Conservation (phyloP, 228 moss, liverwort and hornwort species). For the Sphagnum fallax region DNA sequence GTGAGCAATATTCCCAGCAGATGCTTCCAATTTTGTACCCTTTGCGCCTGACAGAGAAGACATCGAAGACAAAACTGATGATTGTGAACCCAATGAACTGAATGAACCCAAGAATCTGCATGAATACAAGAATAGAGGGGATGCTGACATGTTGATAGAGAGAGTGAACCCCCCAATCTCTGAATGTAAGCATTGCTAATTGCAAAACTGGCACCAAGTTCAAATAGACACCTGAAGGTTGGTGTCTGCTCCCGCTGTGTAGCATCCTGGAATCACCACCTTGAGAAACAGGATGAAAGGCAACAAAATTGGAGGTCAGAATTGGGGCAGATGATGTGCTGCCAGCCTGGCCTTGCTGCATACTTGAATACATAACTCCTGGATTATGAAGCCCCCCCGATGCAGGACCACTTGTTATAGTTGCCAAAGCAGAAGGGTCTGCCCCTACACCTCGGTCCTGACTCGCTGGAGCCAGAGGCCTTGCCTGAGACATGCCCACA, state of each 20-base stretch:
- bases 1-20: constrained; percentile 24
- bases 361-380: constrained; percentile 29
- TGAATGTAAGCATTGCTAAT: too few species aligned
- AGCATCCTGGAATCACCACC: constrained; percentile 30
- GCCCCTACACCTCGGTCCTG: constrained; percentile 33
- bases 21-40: constrained; percentile 31
- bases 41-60: constrained; percentile 22
- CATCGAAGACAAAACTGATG: constrained; percentile 22
- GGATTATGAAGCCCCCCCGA: constrained; percentile 32
- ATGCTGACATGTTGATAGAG: too few species aligned
- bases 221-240: constrained; percentile 6
- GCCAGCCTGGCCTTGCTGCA: constrained; percentile 33
- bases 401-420: constrained; percentile 38
- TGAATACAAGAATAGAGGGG: too few species aligned
- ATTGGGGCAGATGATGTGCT: constrained; percentile 32
- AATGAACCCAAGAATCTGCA: too few species aligned
- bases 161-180: too few species aligned
- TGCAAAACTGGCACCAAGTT: too few species aligned
- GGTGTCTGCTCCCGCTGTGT: constrained; percentile 22
- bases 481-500: constrained; percentile 30
- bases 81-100: constrained; percentile 8
- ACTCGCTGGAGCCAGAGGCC: constrained; percentile 26
- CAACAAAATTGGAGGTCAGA: constrained; percentile 35
- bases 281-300: constrained; percentile 32
- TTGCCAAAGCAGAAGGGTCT: constrained; percentile 24